phyloP scores from a whole-genome alignment of 2,329 filamentous ascomycete species.

The Talaromyces piceae region DNA sequence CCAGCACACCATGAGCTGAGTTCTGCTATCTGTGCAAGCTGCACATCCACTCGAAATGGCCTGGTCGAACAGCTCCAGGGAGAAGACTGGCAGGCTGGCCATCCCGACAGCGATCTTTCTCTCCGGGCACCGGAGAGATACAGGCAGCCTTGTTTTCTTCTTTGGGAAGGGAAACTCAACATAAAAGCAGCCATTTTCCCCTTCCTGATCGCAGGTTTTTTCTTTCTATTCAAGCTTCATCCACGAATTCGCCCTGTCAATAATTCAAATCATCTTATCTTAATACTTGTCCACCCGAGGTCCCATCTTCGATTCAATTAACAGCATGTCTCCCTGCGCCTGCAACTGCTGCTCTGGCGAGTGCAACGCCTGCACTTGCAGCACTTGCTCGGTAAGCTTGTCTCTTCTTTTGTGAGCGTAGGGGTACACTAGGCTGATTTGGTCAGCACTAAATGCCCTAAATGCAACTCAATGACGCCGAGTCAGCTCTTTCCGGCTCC shows the following conservation, averaged over 20 bases:
- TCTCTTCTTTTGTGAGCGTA: background rate
- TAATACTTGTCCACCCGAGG: too few species aligned
- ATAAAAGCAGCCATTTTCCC: background rate
- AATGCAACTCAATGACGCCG: conserved; percentile 1
- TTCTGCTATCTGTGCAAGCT: background rate
- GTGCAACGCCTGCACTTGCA: conserved; percentile 35
- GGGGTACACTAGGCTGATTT: background rate
- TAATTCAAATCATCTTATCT: too few species aligned
- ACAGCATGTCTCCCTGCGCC: conserved; percentile 35
- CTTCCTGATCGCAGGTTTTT: background rate
- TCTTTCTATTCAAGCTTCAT: background rate
- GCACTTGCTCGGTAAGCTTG: conserved; percentile 28
- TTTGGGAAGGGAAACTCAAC: background rate
- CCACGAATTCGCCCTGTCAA: background rate
- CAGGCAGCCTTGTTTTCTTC: background rate
- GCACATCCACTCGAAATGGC: background rate
- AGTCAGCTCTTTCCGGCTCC: background rate
- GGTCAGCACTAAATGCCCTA: background rate
- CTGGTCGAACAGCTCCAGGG: background rate
- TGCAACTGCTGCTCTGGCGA: conserved; percentile 36
- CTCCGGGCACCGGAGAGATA: background rate
- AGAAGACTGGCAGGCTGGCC: background rate
- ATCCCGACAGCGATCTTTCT: background rate
- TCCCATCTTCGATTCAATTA: too few species aligned
- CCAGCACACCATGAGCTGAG: background rate